Evolutionary conservation across 345 rosid genomes (phyloP), one percentile per base, ranked within the genome.

Genomic region (sweet orange (Citrus sinensis)): DNA sequence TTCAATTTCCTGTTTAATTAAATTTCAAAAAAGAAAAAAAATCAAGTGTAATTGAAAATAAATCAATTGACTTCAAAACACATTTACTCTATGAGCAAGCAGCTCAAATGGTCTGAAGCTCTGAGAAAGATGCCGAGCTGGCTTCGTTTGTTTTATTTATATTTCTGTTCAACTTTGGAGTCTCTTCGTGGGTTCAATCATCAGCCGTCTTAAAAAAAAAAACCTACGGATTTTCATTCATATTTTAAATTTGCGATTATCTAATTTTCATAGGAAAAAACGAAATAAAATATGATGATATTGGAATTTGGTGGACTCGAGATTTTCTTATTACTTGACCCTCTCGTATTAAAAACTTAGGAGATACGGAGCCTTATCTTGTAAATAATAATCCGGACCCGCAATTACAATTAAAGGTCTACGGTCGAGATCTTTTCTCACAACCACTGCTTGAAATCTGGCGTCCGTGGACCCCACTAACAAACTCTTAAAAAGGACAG

Each of bases 351-450:
- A 46, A 46, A 46, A 46, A 13, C 51, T 2, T 46, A 3, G 1
- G 27, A 61, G 67, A 16, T 9, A 20, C 6, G 32, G 34, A 30
- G 73, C 80, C 86, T 77, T 82, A 82, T 88, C 86, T 69, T 64
- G 7, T 59, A 42, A 3, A 46, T 46, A 77, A 65, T 9, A 19
- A 24, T 4, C 35, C 42, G 46, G 63, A 71, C 70, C 77, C 78
- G 24, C 56, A 14, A 24, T 27, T 1, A 46, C 56, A 14, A 24
- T 27, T 1, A 46, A 19, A 74, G 60, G 77, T 42, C 29, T 42
- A 42, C 69, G 40, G 5, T 42, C 70, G 7, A n/a, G 78, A 75
- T 63, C 30, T n/a, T 2, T 29, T 7, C 58, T 42, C 29, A 46
- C 61, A 42, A 11, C 61, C 0, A 0, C 58, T 29, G 0, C 62